These are phyloP conservation scores for Glycine tomentella DNA, from an alignment of 306 rosid species.

Conservation along the genomic window DNA sequence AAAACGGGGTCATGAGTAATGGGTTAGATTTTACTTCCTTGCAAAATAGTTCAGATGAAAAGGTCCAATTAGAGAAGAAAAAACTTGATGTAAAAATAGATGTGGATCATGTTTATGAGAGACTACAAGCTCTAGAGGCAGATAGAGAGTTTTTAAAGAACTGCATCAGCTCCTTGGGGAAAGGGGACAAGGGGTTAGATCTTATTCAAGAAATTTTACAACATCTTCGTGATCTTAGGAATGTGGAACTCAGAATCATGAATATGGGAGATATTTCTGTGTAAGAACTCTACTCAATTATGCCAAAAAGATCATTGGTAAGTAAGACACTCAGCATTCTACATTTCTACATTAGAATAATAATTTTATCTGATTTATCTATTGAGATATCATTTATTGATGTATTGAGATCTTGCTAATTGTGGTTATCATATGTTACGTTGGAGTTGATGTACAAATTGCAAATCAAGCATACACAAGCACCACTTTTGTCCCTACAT, in stretches of 20 bases:
- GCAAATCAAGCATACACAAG: conserved; percentile 2
- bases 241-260: conserved; percentile 5
- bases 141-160: conserved; percentile 9
- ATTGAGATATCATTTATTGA: neutral
- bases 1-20: neutral
- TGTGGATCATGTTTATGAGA: conserved; percentile 1
- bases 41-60: conserved; percentile 14
- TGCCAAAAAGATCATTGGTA: neutral
- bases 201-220: conserved; percentile 17
- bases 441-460: neutral
- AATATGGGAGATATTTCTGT: neutral
- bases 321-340: neutral
- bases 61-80: neutral
- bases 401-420: neutral
- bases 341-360: neutral
- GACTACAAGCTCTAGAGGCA: conserved; percentile 19
- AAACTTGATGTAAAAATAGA: neutral
- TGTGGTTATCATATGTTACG: neutral
- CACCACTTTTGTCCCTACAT: conserved; percentile 3
- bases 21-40: neutral
- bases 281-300: neutral
- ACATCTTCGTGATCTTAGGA: conserved; percentile 18
- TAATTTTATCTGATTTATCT: neutral
- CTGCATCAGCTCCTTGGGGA: neutral
- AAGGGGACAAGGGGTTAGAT: neutral